These are phyloP conservation scores for Pyracantha coccinea DNA, from an alignment of 331 rosid species.

Conservation along the genomic window DNA sequence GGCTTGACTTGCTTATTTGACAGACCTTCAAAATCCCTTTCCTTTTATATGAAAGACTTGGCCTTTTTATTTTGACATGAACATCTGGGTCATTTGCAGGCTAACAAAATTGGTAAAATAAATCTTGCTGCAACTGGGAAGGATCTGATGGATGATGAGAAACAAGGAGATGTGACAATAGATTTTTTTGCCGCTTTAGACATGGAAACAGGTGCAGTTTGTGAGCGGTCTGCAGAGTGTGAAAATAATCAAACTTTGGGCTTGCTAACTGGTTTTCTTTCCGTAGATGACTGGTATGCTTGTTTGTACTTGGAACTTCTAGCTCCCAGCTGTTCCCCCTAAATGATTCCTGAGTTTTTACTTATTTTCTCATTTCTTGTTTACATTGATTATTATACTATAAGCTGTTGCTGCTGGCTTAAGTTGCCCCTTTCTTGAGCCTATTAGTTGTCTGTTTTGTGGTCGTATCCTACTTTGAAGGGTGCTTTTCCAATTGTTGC, in stretches of 20 bases:
- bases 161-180: conserved; percentile 82
- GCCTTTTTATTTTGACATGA: not conserved
- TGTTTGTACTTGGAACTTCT: conserved; percentile 15
- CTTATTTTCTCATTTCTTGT: not conserved
- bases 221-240: conserved; percentile 73
- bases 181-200: conserved; percentile 84
- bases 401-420: not conserved
- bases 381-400: not conserved
- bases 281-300: conserved; percentile 87
- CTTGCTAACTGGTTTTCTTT: conserved; percentile 88
- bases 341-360: not conserved
- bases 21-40: not conserved
- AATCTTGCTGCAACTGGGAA: conserved; percentile 97
- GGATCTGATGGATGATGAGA: conserved; percentile 98
- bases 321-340: not conserved
- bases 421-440: not conserved
- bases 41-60: not conserved
- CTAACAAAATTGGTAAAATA: conserved; percentile 88
- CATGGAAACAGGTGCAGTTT: conserved; percentile 70
- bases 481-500: not conserved
- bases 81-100: conserved; percentile 37
- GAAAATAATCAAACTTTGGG: conserved; percentile 88
- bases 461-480: not conserved
- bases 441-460: not conserved
- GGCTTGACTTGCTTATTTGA: not conserved